Conservation (phyloP, 2,329 filamentous ascomycete species). For the Pestalotiopsis sp. region DNA sequence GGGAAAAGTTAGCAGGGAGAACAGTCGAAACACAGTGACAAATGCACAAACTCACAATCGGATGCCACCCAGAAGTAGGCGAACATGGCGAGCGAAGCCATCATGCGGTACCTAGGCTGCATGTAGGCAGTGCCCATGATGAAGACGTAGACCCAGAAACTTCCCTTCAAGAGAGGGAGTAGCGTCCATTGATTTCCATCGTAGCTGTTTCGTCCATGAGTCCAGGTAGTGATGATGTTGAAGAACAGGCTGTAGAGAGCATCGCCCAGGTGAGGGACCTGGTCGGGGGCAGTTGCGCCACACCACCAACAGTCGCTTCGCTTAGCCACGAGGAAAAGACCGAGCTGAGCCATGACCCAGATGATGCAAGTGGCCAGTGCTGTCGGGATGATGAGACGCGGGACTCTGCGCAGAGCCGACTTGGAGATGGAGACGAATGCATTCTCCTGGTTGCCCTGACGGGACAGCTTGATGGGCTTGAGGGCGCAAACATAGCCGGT, state of each 20-base stretch:
- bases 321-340: slow-evolving; percentile 57
- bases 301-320: slow-evolving; percentile 64
- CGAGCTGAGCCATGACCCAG: slow-evolving; percentile 56
- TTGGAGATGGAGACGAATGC: slow-evolving; percentile 57
- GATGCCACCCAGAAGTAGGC: slow-evolving; percentile 49
- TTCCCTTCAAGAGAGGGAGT: slow-evolving; percentile 55
- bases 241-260: slow-evolving; percentile 46
- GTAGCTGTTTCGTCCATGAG: slow-evolving; percentile 50
- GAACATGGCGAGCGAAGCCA: slow-evolving; percentile 47
- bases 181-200: slow-evolving; percentile 64
- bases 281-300: slow-evolving; percentile 47
- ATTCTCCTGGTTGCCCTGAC: slow-evolving; percentile 53
- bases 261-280: slow-evolving; percentile 38
- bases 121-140: slow-evolving; percentile 53
- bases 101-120: slow-evolving; percentile 51
- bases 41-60: slow-evolving; percentile 27
- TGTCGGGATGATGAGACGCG: slow-evolving; percentile 60
- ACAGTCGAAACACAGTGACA: no score
- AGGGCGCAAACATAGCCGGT: slow-evolving; percentile 67
- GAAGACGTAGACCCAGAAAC: slow-evolving; percentile 56
- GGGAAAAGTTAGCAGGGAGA: slow-evolving; percentile 15
- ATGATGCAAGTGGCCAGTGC: slow-evolving; percentile 55
- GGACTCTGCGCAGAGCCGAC: slow-evolving; percentile 60
- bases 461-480: slow-evolving; percentile 59
- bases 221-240: slow-evolving; percentile 55